A percentile compares a stretch with the other conserved stretches of the same genome.
These are phyloP conservation scores for Metschnikowia peoriensis DNA, from an alignment of 805 yeast species.

Conservation along the genomic window DNA sequence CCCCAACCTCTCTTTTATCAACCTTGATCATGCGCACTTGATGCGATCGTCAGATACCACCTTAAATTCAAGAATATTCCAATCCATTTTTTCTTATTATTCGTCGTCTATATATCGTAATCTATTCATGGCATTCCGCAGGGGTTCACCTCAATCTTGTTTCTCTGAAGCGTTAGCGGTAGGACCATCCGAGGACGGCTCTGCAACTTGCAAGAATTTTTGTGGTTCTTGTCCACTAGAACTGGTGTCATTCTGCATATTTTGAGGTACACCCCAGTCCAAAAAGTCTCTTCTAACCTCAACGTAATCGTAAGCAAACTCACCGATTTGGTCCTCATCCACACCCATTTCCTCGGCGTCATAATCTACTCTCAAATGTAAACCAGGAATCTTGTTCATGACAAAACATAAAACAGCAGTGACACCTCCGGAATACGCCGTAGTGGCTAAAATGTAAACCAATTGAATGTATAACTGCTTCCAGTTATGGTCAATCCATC, in stretches of 20 bases:
- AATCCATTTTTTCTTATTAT: neutral
- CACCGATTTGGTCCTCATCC: constrained; percentile 97
- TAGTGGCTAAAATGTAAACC: constrained; percentile 73
- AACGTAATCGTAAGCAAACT: constrained; percentile 97
- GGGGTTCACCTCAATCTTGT: constrained; percentile 7
- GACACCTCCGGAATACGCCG: constrained; percentile 72
- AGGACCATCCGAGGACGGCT: constrained; percentile 11
- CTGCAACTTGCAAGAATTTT: constrained; percentile 12
- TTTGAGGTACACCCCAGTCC: constrained; percentile 41
- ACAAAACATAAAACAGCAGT: constrained; percentile 75
- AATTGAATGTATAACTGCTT: constrained; percentile 89
- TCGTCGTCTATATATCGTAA: constrained; percentile 6
- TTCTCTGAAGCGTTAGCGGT: constrained; percentile 12
- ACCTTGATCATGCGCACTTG: too few relatives aligned
- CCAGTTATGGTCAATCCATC: constrained; percentile 89
- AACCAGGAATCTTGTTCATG: constrained; percentile 76
- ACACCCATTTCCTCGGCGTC: constrained; percentile 85
- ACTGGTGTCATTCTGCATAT: constrained; percentile 8
- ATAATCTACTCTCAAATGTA: constrained; percentile 75
- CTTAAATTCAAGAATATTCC: neutral
- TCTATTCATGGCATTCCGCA: neutral
- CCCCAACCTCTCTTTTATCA: too few relatives aligned
- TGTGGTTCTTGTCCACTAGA: constrained; percentile 7
- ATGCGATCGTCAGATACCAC: too few relatives aligned
- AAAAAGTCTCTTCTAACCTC: constrained; percentile 92